Evolutionary conservation across 2,329 filamentous ascomycete genomes (phyloP), one percentile per base, ranked within the genome.

Genomic region (Xylaria sp.): DNA sequence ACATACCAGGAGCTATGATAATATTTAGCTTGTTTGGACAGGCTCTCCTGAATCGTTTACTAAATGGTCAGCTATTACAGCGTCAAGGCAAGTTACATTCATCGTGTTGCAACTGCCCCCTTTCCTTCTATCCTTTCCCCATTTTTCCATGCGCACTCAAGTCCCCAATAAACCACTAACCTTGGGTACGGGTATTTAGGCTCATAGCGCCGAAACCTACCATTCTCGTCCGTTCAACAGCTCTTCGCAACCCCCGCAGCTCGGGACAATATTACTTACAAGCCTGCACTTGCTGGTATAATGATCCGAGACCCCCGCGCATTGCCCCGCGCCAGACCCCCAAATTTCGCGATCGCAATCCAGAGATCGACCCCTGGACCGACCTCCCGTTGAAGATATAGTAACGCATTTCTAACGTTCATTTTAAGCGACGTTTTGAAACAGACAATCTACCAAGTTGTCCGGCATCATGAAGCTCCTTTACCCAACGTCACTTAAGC

Each of bases 401-500:
- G 13, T n/a, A 48, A 33, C 46, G 54, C 11, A 33, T 23, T 10
- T 17, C 4, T n/a, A 33, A 28, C 7, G n/a, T 13, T 17, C 36
- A 2, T 10, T 36, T 33, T 23, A 15, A 26, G 10, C n/a, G 2
- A 36, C 17, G 11, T 48, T 33, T 20, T 13, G 54, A 10, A 40
- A 31, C 3, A 40, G 20, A n/a, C 26, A 28, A 51, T 40, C 36
- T 38, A 31, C 10, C 48, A 51, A 31, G 26, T 23, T 17, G 13
- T 26, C 46, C 23, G 46, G 17, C 62, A 57, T 53, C 48, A 88
- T 88, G 87, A 91, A 91, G 81, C 86, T 91, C 72, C 87, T 90
- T 71, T 90, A 90, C 81, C 89, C 89, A 59, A 90, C 87, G 64
- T 90, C 88, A 3, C 83, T 90, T 70, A 81, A 81, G 62, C 84